Conservation (phyloP, 768 basidiomycete genomes). For the Postia placenta region DNA sequence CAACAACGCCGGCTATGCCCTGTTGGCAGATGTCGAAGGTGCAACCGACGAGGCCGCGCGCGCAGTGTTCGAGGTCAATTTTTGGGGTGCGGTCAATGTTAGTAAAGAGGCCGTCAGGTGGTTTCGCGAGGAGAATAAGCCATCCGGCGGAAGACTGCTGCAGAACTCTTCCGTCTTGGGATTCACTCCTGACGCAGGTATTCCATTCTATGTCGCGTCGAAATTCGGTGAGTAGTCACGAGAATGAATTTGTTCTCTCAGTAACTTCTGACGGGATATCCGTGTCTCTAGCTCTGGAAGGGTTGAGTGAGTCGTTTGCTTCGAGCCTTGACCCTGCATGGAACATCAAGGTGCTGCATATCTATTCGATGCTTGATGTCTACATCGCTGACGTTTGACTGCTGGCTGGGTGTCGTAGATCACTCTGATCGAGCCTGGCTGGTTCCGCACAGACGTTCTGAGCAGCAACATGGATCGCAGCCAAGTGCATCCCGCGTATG, state of each 20-base stretch:
- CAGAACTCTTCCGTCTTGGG: conserved; percentile 28
- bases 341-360: conserved; percentile 40
- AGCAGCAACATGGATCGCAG: too few relatives aligned
- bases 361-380: neutral
- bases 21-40: conserved; percentile 16
- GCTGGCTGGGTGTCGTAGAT: conserved; percentile 11
- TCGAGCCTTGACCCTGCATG: conserved; percentile 38
- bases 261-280: neutral
- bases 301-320: conserved; percentile 30
- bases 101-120: conserved; percentile 25
- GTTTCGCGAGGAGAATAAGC: conserved; percentile 30
- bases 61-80: conserved; percentile 21
- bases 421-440: conserved; percentile 14
- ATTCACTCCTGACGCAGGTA: conserved; percentile 11
- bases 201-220: conserved; percentile 19
- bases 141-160: conserved; percentile 28
- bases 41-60: conserved; percentile 13
- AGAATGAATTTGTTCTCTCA: neutral
- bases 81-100: conserved; percentile 23
- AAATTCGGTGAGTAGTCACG: conserved; percentile 8
- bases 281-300: conserved; percentile 21
- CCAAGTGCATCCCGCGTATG: too few relatives aligned
- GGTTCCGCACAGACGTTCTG: conserved; percentile 6
- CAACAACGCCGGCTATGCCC: conserved; percentile 19
- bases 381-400: too few relatives aligned